These are phyloP conservation scores for Pseudomonodictys pantanalensis DNA, from an alignment of 495 filamentous ascomycete species.

Conservation along the genomic window DNA sequence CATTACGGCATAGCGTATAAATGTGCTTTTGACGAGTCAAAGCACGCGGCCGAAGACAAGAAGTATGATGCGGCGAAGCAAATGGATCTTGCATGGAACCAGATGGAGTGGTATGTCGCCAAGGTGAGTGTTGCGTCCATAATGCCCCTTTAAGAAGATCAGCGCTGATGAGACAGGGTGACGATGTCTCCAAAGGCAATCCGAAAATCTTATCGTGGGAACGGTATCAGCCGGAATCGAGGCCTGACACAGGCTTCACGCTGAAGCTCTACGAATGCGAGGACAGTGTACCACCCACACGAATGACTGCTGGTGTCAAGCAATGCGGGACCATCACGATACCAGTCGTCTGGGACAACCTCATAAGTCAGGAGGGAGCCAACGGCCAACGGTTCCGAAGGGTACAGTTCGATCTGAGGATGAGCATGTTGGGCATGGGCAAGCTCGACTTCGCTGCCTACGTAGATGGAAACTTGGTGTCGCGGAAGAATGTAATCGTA, in stretches of 20 bases:
- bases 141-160: background rate
- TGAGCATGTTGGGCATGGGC: conserved; percentile 6
- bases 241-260: background rate
- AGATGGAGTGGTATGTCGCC: conserved; percentile 6
- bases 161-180: background rate
- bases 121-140: too few relatives aligned
- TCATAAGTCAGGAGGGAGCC: background rate
- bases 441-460: conserved; percentile 1
- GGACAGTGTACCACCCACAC: background rate
- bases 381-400: conserved; percentile 5
- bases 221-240: background rate
- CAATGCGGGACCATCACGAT: background rate
- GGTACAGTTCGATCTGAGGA: conserved; percentile 8
- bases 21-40: conserved; percentile 3
- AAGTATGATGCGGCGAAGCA: conserved; percentile 1
- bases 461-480: background rate
- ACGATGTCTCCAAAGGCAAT: background rate
- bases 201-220: conserved; percentile 6
- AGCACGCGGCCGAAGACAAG: background rate
- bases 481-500: background rate
- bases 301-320: background rate
- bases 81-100: conserved; percentile 4
- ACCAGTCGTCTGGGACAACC: background rate
- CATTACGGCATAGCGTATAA: conserved; percentile 21
- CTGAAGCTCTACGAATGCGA: conserved; percentile 8